Evolutionary conservation across 495 filamentous ascomycete genomes (phyloP).

Genomic region (Parachaetomium inaequale): DNA sequence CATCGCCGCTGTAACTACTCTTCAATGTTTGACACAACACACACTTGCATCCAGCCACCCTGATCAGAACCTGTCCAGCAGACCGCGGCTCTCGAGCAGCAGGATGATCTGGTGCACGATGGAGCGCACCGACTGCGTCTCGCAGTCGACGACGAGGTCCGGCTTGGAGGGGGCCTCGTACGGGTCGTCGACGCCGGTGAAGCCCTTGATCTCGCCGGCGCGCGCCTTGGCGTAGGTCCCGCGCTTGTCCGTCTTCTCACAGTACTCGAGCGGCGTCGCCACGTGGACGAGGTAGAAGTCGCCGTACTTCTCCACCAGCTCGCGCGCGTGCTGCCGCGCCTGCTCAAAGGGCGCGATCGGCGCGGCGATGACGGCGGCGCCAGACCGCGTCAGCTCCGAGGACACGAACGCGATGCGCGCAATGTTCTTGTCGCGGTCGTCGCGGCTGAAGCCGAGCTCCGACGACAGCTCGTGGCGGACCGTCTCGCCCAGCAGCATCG

Average conservation of each 20-base stretch:
- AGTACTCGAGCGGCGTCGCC: slow-evolving; percentile 83
- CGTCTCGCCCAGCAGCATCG: slow-evolving; percentile 89
- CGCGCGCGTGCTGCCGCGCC: slow-evolving; percentile 68
- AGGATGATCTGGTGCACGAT: slow-evolving; percentile 97
- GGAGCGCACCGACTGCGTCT: slow-evolving; percentile 82
- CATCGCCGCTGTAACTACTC: background rate
- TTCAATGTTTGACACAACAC: background rate
- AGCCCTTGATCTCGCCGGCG: slow-evolving; percentile 91
- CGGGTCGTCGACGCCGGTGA: slow-evolving; percentile 97
- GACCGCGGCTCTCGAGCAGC: slow-evolving; percentile 83
- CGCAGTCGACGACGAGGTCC: slow-evolving; percentile 77
- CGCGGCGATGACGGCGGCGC: slow-evolving; percentile 92
- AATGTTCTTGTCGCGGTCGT: slow-evolving; percentile 94
- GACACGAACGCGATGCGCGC: slow-evolving; percentile 95
- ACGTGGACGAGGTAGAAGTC: slow-evolving; percentile 95
- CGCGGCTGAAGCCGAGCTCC: slow-evolving; percentile 89
- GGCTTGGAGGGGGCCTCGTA: slow-evolving; percentile 84
- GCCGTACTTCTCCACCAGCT: slow-evolving; percentile 81
- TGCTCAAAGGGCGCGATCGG: slow-evolving; percentile 94
- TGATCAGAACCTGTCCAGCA: slow-evolving; percentile 63
- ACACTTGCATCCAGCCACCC: background rate
- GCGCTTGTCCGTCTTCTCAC: slow-evolving; percentile 90
- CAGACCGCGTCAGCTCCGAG: slow-evolving; percentile 85
- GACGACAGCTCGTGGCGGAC: slow-evolving; percentile 90
- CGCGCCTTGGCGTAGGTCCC: slow-evolving; percentile 86